Base-by-base conservation (phyloP, 768 basidiomycete species). In the Mycena albidolilacea region DNA sequence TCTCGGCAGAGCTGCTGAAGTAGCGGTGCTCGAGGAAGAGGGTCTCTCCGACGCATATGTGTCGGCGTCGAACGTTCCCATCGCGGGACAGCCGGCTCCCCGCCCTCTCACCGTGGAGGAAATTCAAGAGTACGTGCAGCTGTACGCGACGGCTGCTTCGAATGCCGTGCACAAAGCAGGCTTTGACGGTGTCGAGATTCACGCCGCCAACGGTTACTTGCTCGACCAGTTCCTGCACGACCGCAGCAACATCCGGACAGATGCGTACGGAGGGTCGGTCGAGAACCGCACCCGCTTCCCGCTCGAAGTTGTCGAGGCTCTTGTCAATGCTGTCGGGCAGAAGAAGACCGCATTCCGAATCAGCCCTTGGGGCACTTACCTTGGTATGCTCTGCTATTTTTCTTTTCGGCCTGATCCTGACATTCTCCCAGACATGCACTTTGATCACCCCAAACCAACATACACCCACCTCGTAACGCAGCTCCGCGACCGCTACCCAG, bases 331-430 rank as follows among this genome's bases (percentile, higher is more conserved):
- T 0, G 50, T 52, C 50, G 50, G 50, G 7, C 74, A 80, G 43
- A 83, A 86, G n/a, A 80, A 80, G 7, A 80, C 83, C 10, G 87
- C 80, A 0, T 78, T 89, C 60, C 46, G 46, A 48, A 3, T 48
- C 1, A 48, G 46, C 17, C 46, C 46, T 1, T 48, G 46, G 46
- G 46, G 46, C 2, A 48, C 46, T 19, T 11, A 15, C 17, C 14
- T 15, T 15, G 46, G 14, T 48, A 48, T 48, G 7, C 46, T 48
- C 17, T 48, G 7, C 46, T 48, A 15, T 48, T 48, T 17, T 17
- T 48, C 84, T 7, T 48, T 48, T 15, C 46, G 15, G 7, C 12
- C 14, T 15, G 17, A 48, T 48, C 14, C 46, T 48, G 46, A 48
- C 14, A 15, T 48, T 7, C 7, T 19, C 7, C 46, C 17, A 48